Base-by-base conservation (phyloP, 176 grass and related monocot species). In the Musa troglodytarum region DNA sequence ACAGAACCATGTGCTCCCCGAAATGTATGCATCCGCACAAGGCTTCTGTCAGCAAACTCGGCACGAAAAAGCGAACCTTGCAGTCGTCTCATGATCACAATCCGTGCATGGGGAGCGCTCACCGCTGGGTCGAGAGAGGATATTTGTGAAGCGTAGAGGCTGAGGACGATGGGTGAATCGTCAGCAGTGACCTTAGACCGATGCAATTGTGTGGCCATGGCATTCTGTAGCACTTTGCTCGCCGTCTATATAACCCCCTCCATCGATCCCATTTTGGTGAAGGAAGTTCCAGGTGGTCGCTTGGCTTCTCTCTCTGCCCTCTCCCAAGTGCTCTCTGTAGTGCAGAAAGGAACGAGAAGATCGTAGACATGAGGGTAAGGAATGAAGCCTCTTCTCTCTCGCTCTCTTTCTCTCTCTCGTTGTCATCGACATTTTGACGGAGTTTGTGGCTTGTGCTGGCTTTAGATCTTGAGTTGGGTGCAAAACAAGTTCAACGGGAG, bases 401-500 rank as follows among this genome's bases (percentile, higher is more conserved):
- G 11, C 12, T 74, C n/a, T 15, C 19, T 17, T 1, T 55, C 11
- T 3, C 28, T 2, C 28, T 5, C 34, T 5, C 34, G 5, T 34
- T 34, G 34, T 43, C 34, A 43, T 43, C 4, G 6, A 43, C 34
- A 43, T 43, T 43, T 43, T 43, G 4, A 43, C 34, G 34, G 34
- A 6, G 34, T 43, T 43, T 54, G 1, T 23, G 24, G 54, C 20
- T 54, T 53, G n/a, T 49, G 14, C 15, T 11, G 54, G 14, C 1
- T 85, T 43, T 74, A 96, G 92, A 92, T 96, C 86, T 64, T 96
- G 54, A 87, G 74, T 71, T 96, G 92, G 92, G 73, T 91, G 54
- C 88, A 87, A 62, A 85, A 78, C 79, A 92, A 82, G 65, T 71
- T 92, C 70, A 82, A 79, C 64, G 82, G 62, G 16, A 83, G 55